These are phyloP conservation scores for Penicillium riverlandense DNA, from an alignment of 495 filamentous ascomycete species.

Conservation along the genomic window DNA sequence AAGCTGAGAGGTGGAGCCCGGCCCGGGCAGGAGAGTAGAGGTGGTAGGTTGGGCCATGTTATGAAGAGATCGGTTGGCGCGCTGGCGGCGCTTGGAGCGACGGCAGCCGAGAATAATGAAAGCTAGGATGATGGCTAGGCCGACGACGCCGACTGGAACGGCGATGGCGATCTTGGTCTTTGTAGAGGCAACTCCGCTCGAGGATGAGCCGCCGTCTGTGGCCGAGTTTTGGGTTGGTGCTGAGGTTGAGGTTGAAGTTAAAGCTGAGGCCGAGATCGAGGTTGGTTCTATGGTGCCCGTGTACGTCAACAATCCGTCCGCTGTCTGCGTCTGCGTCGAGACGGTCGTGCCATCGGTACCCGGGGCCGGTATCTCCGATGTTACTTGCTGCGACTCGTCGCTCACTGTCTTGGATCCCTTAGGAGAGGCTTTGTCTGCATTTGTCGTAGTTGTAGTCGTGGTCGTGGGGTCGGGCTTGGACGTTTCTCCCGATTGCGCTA, in stretches of 20 bases:
- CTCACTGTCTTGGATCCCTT: no score
- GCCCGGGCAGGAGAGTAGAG: no score
- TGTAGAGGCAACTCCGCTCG: conserved; percentile 7
- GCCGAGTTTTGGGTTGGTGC: not conserved
- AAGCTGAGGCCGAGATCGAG: not conserved
- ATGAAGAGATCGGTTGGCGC: conserved; percentile 4
- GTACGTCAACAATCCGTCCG: not conserved
- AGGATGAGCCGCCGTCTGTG: conserved; percentile 1
- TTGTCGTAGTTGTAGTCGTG: no score
- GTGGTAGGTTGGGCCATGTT: conserved; percentile 5
- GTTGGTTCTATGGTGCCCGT: not conserved
- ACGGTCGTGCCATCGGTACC: not conserved
- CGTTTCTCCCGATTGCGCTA: no score
- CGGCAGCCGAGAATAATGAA: conserved; percentile 21
- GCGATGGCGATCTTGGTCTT: conserved; percentile 31
- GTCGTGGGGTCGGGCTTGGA: no score
- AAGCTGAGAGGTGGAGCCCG: conserved; percentile 12
- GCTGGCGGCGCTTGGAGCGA: conserved; percentile 9
- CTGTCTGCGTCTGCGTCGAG: not conserved
- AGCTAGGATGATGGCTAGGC: conserved; percentile 15
- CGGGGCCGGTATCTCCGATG: not conserved
- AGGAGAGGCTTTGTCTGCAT: no score
- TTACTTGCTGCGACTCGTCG: no score
- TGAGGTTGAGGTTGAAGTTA: not conserved
- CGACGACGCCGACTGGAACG: conserved; percentile 28